Conservation (phyloP, 768 basidiomycete species). For the Myochromella boudieri region DNA sequence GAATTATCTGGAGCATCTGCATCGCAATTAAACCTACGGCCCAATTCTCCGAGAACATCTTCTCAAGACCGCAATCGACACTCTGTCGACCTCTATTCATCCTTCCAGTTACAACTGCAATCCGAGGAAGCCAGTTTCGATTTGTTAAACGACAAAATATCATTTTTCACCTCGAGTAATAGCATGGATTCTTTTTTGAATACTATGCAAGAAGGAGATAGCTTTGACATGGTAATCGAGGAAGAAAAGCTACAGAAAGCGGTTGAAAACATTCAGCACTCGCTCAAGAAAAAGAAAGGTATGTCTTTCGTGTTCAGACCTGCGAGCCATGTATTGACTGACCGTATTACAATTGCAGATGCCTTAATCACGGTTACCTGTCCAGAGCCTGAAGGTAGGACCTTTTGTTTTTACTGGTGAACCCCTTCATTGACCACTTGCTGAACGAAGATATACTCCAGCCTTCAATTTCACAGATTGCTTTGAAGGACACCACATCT, state of each 20-base stretch:
- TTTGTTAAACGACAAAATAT: constrained; percentile 51
- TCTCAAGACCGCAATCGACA: constrained; percentile 31
- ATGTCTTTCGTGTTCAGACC: not conserved
- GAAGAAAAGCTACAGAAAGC: constrained; percentile 23
- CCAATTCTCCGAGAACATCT: constrained; percentile 20
- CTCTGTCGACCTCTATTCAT: constrained; percentile 46
- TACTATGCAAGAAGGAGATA: constrained; percentile 37
- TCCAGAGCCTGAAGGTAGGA: too few relatives aligned
- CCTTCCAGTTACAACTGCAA: constrained; percentile 47
- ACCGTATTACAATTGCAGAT: too few relatives aligned
- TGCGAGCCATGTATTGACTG: not conserved
- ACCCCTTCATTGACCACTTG: too few relatives aligned
- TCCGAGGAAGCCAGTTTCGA: constrained; percentile 50
- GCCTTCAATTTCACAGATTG: too few relatives aligned
- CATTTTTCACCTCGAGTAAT: constrained; percentile 36
- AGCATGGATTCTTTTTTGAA: constrained; percentile 34
- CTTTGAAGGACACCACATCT: too few relatives aligned
- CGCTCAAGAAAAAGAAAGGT: constrained; percentile 7
- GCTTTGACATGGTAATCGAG: constrained; percentile 34
- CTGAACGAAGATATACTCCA: too few relatives aligned
- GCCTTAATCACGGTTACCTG: too few relatives aligned
- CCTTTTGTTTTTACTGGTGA: too few relatives aligned
- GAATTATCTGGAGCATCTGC: constrained; percentile 22
- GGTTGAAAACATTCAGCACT: constrained; percentile 12
- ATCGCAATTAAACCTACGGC: constrained; percentile 23